phyloP scores from a whole-genome alignment of 2,329 filamentous ascomycete species.

The Zelopaecilomyces penicillatus region DNA sequence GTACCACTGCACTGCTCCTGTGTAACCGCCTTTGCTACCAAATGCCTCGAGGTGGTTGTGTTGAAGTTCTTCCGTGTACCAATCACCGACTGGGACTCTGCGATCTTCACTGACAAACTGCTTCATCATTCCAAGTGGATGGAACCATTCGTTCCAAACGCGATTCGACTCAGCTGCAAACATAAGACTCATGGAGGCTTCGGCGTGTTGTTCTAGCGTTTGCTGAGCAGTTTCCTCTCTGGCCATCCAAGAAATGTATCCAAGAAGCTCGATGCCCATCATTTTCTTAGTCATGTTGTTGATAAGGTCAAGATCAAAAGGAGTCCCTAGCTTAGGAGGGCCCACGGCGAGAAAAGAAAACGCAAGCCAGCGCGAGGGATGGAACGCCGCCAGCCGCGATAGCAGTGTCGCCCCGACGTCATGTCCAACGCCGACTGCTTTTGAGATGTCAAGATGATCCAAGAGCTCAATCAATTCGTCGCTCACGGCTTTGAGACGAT shows the following conservation, averaged over 20 bases:
- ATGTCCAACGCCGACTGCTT: slow-evolving; percentile 35
- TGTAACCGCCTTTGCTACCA: slow-evolving; percentile 16
- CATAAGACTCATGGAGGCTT: slow-evolving; percentile 20
- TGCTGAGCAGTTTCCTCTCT: slow-evolving; percentile 8
- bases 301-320: slow-evolving; percentile 22
- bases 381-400: slow-evolving; percentile 19
- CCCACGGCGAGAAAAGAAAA: slow-evolving; percentile 24
- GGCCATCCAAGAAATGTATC: slow-evolving; percentile 23
- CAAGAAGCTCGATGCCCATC: slow-evolving; percentile 22
- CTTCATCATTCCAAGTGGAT: slow-evolving; percentile 19
- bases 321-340: slow-evolving; percentile 17
- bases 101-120: slow-evolving; percentile 17
- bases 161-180: slow-evolving; percentile 16
- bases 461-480: slow-evolving; percentile 27
- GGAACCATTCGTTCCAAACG: slow-evolving; percentile 19
- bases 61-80: slow-evolving; percentile 18
- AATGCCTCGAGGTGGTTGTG: slow-evolving; percentile 17
- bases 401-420: slow-evolving; percentile 27
- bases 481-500: slow-evolving; percentile 23
- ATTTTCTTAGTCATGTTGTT: slow-evolving; percentile 22
- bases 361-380: slow-evolving; percentile 13
- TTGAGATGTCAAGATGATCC: slow-evolving; percentile 18
- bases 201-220: slow-evolving; percentile 16
- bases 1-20: slow-evolving; percentile 23
- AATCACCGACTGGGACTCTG: slow-evolving; percentile 14